These are phyloP conservation scores for Raphanus hybrid DNA, from an alignment of 441 rosid genomes.

Conservation along the genomic window DNA sequence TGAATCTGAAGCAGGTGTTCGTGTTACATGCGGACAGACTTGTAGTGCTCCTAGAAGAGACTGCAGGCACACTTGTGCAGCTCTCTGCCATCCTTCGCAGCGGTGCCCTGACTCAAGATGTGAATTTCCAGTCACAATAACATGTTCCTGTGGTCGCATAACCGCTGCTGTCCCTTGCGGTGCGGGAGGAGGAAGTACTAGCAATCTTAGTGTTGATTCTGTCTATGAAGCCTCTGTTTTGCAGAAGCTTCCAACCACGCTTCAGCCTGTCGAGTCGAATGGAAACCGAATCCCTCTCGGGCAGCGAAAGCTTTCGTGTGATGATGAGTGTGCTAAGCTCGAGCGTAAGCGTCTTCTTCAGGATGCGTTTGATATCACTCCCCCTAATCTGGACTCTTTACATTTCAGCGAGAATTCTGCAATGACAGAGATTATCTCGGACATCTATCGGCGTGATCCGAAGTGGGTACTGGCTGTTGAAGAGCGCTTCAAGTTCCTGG, in stretches of 20 bases:
- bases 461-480: constrained; percentile 93
- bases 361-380: constrained; percentile 88
- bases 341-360: constrained; percentile 96
- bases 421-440: constrained; percentile 73
- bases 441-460: constrained; percentile 90
- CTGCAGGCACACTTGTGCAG: constrained; percentile 89
- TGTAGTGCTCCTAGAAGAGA: constrained; percentile 98
- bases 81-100: constrained; percentile 81
- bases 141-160: constrained; percentile 88
- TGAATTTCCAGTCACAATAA: constrained; percentile 74
- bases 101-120: constrained; percentile 93
- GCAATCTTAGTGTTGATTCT: constrained; percentile 51
- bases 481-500: constrained; percentile 94
- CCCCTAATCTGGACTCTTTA: constrained; percentile 85
- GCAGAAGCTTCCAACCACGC: constrained; percentile 76
- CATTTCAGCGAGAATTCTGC: constrained; percentile 88
- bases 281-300: constrained; percentile 78
- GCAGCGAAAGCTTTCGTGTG: constrained; percentile 89
- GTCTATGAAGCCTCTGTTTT: constrained; percentile 73
- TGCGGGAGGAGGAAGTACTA: constrained; percentile 71
- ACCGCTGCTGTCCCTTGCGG: constrained; percentile 84
- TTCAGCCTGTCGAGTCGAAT: constrained; percentile 74
- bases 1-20: constrained; percentile 52
- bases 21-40: constrained; percentile 87
- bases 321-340: constrained; percentile 88